A percentile compares a stretch with the other conserved stretches of the same genome.
These are phyloP conservation scores for Umbelopsis sp. DNA, from an alignment of 192 early-diverging fungal species.

Conservation along the genomic window DNA sequence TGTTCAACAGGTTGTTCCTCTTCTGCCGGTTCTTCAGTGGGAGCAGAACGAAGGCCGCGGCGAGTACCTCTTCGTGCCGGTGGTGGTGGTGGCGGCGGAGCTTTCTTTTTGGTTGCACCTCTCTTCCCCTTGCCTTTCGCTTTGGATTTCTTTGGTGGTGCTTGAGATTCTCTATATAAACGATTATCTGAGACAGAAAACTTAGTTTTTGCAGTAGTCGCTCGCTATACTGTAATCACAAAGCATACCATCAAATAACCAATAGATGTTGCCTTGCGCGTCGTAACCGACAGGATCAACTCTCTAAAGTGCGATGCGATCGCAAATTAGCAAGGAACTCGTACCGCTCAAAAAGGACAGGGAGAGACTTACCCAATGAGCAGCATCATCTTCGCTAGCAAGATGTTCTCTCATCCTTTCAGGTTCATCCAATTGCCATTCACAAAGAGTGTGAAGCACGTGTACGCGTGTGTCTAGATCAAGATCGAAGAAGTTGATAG, in stretches of 20 bases:
- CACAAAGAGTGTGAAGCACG: slow-evolving; percentile 49
- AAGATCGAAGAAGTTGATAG: slow-evolving; percentile 42
- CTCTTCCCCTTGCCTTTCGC: slow-evolving; percentile 20
- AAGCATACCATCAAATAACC: slow-evolving; percentile 76
- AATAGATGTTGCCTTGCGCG: slow-evolving; percentile 67
- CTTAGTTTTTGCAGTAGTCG: not conserved
- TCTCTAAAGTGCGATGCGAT: slow-evolving; percentile 44
- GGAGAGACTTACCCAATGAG: slow-evolving; percentile 55
- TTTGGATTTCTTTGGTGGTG: slow-evolving; percentile 30
- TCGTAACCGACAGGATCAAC: slow-evolving; percentile 78
- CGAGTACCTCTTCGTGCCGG: slow-evolving; percentile 32
- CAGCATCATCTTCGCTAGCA: slow-evolving; percentile 58
- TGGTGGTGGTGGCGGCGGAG: slow-evolving; percentile 23
- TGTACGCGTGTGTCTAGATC: slow-evolving; percentile 44
- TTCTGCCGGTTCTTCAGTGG: not conserved
- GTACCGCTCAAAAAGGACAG: not conserved
- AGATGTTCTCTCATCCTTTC: slow-evolving; percentile 61
- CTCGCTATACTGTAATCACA: not conserved
- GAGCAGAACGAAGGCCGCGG: slow-evolving; percentile 8
- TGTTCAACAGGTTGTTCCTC: slow-evolving; percentile 30
- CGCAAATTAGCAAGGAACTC: not conserved
- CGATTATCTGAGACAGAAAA: slow-evolving; percentile 61
- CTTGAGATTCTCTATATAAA: slow-evolving; percentile 64
- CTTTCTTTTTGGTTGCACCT: slow-evolving; percentile 35
- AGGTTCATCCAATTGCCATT: slow-evolving; percentile 73